These are phyloP conservation scores for Lignosus rhinocerotis DNA, from an alignment of 1,284 basidiomycete species.

Conservation along the genomic window DNA sequence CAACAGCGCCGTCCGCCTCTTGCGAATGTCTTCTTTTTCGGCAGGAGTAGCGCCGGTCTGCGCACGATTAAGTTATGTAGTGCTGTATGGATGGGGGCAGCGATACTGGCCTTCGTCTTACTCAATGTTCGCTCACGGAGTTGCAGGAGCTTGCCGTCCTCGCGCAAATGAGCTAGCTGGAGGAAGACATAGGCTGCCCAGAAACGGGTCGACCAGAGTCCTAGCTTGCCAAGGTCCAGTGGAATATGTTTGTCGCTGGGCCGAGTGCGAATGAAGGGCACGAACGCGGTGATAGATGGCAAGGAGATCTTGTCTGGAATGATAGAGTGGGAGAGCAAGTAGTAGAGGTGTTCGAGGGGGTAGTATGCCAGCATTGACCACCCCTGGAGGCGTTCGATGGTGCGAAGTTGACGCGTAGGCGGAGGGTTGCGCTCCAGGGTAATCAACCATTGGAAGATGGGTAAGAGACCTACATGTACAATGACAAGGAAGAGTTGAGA, in stretches of 20 bases:
- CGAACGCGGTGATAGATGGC: conserved; percentile 40
- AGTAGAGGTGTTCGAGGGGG: conserved; percentile 78
- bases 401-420: conserved; percentile 66
- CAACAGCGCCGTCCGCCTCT: conserved; percentile 70
- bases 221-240: conserved; percentile 46
- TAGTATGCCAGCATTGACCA: conserved; percentile 85
- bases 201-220: conserved; percentile 71
- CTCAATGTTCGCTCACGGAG: conserved; percentile 54
- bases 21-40: conserved; percentile 58
- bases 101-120: conserved; percentile 48
- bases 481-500: background rate
- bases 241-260: conserved; percentile 35
- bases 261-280: conserved; percentile 35
- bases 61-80: background rate
- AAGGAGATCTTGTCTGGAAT: conserved; percentile 55
- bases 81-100: background rate
- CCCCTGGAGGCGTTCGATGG: conserved; percentile 79
- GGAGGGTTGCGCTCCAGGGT: conserved; percentile 68
- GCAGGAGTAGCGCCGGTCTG: conserved; percentile 38
- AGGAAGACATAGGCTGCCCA: conserved; percentile 78
- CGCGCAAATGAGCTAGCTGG: conserved; percentile 69
- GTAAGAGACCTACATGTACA: conserved; percentile 57
- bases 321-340: conserved; percentile 64
- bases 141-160: conserved; percentile 62
- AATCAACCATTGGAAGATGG: conserved; percentile 78